Evolutionary conservation across 2,329 filamentous ascomycete species (phyloP).

Genomic region (Trematosphaeria pertusa): DNA sequence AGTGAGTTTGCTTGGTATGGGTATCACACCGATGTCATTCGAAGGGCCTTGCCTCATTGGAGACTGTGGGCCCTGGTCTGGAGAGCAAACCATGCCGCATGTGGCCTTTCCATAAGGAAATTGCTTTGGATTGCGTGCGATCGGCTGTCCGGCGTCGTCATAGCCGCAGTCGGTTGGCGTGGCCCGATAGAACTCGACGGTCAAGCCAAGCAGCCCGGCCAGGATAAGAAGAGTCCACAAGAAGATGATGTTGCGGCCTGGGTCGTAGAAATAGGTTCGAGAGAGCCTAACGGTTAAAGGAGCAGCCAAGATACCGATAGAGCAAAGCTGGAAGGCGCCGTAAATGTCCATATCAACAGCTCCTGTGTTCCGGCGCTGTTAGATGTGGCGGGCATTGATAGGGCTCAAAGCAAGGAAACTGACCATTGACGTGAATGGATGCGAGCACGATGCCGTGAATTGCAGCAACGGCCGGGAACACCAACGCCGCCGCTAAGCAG

Average conservation of each 20-base stretch:
- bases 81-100: conserved; percentile 60
- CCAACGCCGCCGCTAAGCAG: conserved; percentile 61
- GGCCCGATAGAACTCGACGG: conserved; percentile 69
- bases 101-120: conserved; percentile 55
- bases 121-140: conserved; percentile 41
- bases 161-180: conserved; percentile 53
- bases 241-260: conserved; percentile 71
- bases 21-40: conserved; percentile 69
- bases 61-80: conserved; percentile 58
- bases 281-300: conserved; percentile 69
- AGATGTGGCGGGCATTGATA: conserved; percentile 9
- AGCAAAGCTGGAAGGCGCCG: conserved; percentile 71
- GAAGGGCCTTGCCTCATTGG: conserved; percentile 62
- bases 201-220: conserved; percentile 66
- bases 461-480: conserved; percentile 61
- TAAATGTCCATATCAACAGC: conserved; percentile 73
- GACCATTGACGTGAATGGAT: conserved; percentile 64
- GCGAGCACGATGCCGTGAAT: conserved; percentile 69
- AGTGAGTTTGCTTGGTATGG: conserved; percentile 61
- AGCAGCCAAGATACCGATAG: conserved; percentile 69
- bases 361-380: conserved; percentile 47
- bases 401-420: conserved; percentile 31
- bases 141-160: conserved; percentile 48
- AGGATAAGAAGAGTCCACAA: conserved; percentile 69
- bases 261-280: conserved; percentile 68